These are phyloP conservation scores for Gracilaria domingensis DNA, from an alignment of 23 red algal genomes.

Conservation along the genomic window DNA sequence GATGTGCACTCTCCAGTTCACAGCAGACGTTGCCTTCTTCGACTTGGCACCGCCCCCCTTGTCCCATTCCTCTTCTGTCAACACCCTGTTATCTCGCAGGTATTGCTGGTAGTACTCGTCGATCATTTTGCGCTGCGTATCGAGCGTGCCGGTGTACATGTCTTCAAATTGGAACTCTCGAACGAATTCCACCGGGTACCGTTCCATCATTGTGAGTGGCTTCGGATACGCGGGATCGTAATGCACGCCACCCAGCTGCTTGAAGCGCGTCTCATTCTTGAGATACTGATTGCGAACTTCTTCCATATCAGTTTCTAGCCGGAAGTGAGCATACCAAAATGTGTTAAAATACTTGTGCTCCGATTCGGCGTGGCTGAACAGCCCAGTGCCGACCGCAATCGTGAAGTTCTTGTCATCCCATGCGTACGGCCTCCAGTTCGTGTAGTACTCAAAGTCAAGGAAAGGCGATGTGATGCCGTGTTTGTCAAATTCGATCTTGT, in stretches of 20 bases:
- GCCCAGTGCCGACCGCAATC: constrained; percentile 63
- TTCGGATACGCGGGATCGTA: constrained; percentile 31
- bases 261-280: constrained; percentile 60
- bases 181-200: constrained; percentile 74
- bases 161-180: constrained; percentile 54
- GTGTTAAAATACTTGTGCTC: constrained; percentile 72
- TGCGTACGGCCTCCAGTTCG: constrained; percentile 67
- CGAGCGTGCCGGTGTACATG: constrained; percentile 48
- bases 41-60: constrained; percentile 27
- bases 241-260: constrained; percentile 71
- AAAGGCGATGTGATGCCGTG: constrained; percentile 61
- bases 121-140: constrained; percentile 57
- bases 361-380: constrained; percentile 68
- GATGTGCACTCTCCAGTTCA: constrained; percentile 64
- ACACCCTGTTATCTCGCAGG: constrained; percentile 27
- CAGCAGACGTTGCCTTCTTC: not conserved
- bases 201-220: constrained; percentile 48
- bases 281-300: constrained; percentile 61
- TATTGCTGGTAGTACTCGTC: constrained; percentile 49
- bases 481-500: constrained; percentile 57
- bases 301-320: constrained; percentile 49
- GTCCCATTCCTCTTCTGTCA: constrained; percentile 58
- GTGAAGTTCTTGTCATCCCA: constrained; percentile 73
- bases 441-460: constrained; percentile 84
- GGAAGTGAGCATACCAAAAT: constrained; percentile 74